Evolutionary conservation across 2,329 filamentous ascomycete genomes (phyloP).

Genomic region (Coniochaeta hoffmannii): DNA sequence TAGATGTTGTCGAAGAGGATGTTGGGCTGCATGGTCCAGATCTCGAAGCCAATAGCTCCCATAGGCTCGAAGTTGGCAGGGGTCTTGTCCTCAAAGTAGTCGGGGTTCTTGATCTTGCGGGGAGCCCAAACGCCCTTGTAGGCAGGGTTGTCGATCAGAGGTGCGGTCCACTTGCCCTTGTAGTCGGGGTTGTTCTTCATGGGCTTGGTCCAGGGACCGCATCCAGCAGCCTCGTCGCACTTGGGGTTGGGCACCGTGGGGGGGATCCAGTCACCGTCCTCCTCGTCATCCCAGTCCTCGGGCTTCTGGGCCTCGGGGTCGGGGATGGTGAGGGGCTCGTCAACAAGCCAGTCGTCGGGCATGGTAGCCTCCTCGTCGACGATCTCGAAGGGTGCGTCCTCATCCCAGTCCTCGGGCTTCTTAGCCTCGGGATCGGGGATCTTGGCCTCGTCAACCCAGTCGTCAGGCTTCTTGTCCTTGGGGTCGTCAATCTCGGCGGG

Average conservation of each 20-base stretch:
- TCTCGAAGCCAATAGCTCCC: slow-evolving; percentile 96
- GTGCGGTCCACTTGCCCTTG: slow-evolving; percentile 98
- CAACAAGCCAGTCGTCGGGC: slow-evolving; percentile 93
- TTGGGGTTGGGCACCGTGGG: slow-evolving; percentile 92
- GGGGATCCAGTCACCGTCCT: slow-evolving; percentile 94
- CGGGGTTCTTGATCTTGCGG: slow-evolving; percentile 93
- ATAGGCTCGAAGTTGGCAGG: slow-evolving; percentile 97
- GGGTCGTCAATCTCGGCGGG: slow-evolving; percentile 89
- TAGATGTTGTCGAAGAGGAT: slow-evolving; percentile 99
- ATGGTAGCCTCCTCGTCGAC: slow-evolving; percentile 85
- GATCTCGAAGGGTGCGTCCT: slow-evolving; percentile 95
- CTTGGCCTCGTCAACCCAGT: slow-evolving; percentile 91
- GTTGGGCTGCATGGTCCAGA: slow-evolving; percentile 99
- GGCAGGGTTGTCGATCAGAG: slow-evolving; percentile 89
- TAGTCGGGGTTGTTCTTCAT: slow-evolving; percentile 92
- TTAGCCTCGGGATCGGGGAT: slow-evolving; percentile 87
- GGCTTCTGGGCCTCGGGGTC: slow-evolving; percentile 97
- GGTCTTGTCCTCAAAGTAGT: slow-evolving; percentile 94
- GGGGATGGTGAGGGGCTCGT: slow-evolving; percentile 73
- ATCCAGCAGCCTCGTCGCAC: slow-evolving; percentile 88
- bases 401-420: slow-evolving; percentile 98
- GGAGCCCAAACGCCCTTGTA: slow-evolving; percentile 97
- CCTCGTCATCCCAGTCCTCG: slow-evolving; percentile 98
- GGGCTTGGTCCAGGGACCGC: slow-evolving; percentile 86
- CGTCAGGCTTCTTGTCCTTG: slow-evolving; percentile 86